Conservation (phyloP, 1,284 basidiomycete species). For the Rhizoctonia solani region DNA sequence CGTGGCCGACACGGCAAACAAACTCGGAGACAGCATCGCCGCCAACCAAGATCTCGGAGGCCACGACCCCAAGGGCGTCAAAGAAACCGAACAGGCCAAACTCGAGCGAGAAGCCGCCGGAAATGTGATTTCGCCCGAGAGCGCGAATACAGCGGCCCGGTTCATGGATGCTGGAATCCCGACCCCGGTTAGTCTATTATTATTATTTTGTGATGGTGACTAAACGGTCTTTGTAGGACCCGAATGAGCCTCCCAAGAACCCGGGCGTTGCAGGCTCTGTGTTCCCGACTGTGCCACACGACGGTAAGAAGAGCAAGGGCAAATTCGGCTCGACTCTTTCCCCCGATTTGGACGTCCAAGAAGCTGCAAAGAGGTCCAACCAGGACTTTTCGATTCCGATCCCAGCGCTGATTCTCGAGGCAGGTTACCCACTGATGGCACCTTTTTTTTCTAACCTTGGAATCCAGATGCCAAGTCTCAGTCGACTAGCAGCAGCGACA, state of each 20-base stretch:
- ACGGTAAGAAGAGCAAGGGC: background rate
- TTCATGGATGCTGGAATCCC: conserved; percentile 9
- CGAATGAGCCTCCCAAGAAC: conserved; percentile 5
- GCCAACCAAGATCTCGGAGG: conserved; percentile 20
- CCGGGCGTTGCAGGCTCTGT: conserved; percentile 14
- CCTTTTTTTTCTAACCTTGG: too few relatives aligned
- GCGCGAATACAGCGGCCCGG: conserved; percentile 7
- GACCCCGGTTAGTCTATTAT: conserved; percentile 26
- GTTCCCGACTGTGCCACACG: conserved; percentile 13
- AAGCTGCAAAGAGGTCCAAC: conserved; percentile 4
- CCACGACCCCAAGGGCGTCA: conserved; percentile 23
- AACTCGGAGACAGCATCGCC: background rate
- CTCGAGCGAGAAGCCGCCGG: background rate
- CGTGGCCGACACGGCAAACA: conserved; percentile 9
- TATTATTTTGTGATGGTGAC: background rate
- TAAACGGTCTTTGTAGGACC: conserved; percentile 5
- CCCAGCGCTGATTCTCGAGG: background rate
- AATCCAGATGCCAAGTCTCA: too few relatives aligned
- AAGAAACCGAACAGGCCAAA: background rate
- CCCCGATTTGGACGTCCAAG: conserved; percentile 4
- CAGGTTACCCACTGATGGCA: background rate
- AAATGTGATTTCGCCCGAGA: background rate
- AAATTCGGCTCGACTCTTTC: background rate
- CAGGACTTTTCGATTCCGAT: background rate
- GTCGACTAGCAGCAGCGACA: background rate